Conservation (phyloP, 2,329 filamentous ascomycete genomes). For the Calonectria montana region DNA sequence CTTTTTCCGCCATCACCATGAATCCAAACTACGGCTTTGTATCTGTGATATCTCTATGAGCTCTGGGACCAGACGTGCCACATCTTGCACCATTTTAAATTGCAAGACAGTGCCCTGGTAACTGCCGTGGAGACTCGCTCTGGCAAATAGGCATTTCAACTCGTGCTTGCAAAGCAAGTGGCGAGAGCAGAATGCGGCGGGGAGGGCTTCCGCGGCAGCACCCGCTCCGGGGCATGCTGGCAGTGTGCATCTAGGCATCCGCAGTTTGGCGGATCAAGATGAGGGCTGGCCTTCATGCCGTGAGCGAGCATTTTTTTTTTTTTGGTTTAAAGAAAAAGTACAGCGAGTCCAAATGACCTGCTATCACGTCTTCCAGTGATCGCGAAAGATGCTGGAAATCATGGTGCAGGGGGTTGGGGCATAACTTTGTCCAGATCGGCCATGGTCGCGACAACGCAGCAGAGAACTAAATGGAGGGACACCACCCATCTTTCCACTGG, state of each 20-base stretch:
- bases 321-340: constrained; percentile 38
- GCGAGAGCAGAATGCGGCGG: constrained; percentile 35
- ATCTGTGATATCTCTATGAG: constrained; percentile 46
- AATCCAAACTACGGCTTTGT: constrained; percentile 43
- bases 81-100: constrained; percentile 44
- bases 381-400: constrained; percentile 27
- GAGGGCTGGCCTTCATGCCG: constrained; percentile 35
- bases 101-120: constrained; percentile 41
- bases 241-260: constrained; percentile 34
- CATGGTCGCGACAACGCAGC: constrained; percentile 36
- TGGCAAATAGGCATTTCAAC: constrained; percentile 34
- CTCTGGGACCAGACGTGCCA: constrained; percentile 39
- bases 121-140: constrained; percentile 38
- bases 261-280: constrained; percentile 36
- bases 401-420: constrained; percentile 38
- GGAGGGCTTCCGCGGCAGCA: constrained; percentile 18
- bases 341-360: constrained; percentile 33
- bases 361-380: constrained; percentile 34
- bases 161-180: constrained; percentile 34
- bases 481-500: constrained; percentile 29
- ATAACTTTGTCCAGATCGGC: constrained; percentile 34
- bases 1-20: constrained; percentile 35
- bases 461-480: constrained; percentile 38
- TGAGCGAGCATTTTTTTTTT: constrained; percentile 37
- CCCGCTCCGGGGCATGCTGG: constrained; percentile 9